phyloP scores from a whole-genome alignment of 192 early-diverging fungal species.

The Coemansia sp. region DNA sequence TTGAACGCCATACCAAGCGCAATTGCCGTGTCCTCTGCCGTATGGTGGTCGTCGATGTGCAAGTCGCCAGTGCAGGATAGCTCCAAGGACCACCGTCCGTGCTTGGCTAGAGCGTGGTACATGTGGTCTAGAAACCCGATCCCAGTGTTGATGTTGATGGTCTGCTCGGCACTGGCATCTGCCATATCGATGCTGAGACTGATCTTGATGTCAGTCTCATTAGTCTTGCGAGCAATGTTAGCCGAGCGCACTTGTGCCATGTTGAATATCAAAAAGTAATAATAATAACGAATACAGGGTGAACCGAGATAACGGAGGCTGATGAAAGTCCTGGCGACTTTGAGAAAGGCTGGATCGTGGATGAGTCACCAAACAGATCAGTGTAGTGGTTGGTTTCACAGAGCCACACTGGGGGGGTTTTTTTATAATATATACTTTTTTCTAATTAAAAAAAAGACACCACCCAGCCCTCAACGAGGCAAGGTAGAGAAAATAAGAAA shows the following conservation, averaged over 20 bases:
- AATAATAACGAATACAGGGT: neutral
- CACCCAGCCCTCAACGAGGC: neutral
- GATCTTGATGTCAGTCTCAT: conserved; percentile 90
- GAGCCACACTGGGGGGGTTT: neutral
- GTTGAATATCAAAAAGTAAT: neutral
- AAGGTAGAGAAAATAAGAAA: neutral
- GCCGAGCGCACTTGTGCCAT: conserved; percentile 56
- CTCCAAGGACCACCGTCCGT: conserved; percentile 86
- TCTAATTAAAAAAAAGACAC: conserved; percentile 2
- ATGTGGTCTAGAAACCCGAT: conserved; percentile 99
- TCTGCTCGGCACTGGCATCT: conserved; percentile 64
- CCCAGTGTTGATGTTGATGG: conserved; percentile 83
- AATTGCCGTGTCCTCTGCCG: conserved; percentile 94
- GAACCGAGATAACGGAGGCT: neutral
- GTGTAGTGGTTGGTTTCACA: neutral
- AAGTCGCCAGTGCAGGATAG: conserved; percentile 90
- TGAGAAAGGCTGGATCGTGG: neutral
- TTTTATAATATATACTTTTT: no score
- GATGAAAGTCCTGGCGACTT: neutral
- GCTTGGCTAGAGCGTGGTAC: conserved; percentile 97
- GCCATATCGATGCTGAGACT: conserved; percentile 61
- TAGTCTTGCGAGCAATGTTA: conserved; percentile 81
- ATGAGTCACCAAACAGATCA: neutral
- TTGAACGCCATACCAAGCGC: conserved; percentile 94
- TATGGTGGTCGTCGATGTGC: conserved; percentile 99